Evolutionary conservation across 345 rosid species (phyloP), one percentile per base, ranked within the genome.

Genomic region (Rhizophora mangle): DNA sequence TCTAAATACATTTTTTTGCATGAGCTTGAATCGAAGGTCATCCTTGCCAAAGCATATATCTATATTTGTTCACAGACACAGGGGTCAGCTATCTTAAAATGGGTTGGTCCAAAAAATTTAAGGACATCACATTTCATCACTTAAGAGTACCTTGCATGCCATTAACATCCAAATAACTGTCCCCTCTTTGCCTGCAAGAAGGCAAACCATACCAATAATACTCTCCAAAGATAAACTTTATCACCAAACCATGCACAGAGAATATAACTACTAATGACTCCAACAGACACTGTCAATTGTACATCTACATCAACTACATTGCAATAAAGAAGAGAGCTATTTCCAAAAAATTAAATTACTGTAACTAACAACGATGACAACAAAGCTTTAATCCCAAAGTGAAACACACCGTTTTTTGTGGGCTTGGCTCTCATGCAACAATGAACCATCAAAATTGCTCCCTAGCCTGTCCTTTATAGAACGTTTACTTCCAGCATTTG

Each of bases 391-490:
- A 43, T 43, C 49, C 49, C 18, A 43, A 43, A 43, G 60, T 3
- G 30, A 56, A 43, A 58, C 71, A 61, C 67, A 92, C 98, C 93
- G 78, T 82, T 92, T 95, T 74, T 72, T 72, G 83, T 76, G 72
- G 36, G 64, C 65, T 49, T 73, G 85, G 62, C 64, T 72, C 56
- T 83, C 84, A n/a, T 49, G 58, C 10, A 67, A 71, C 46, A 59
- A 39, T 2, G 86, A 84, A 77, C 68, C 22, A 69, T 85, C 96
- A 16, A 69, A 65, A 80, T 60, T 80, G 63, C 78, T 71, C 31
- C 97, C 97, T 77, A 95, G 74, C 72, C 99, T 85, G 60, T 95
- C 99, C 79, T 89, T 90, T 2, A 86, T 82, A 32, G 97, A 87
- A 39, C 97, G 89, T 83, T 95, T 95, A 39, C 72, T 81, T 57